Evolutionary conservation across 2,329 filamentous ascomycete species (phyloP).

Genomic region (Exophiala sp.): DNA sequence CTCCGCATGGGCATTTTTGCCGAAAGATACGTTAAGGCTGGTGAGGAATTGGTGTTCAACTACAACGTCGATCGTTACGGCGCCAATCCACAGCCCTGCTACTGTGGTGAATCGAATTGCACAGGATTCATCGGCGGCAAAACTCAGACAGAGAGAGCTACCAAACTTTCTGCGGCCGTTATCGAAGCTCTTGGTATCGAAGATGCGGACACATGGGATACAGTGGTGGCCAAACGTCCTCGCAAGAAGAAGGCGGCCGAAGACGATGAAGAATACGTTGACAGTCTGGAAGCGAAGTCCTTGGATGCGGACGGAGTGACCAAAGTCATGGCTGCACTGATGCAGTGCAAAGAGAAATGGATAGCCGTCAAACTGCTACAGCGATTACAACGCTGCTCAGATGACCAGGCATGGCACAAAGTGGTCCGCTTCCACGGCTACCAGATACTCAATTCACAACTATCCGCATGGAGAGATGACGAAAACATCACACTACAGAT

Average conservation of each 20-base stretch:
- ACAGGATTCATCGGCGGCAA: conserved; percentile 96
- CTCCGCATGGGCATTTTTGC: conserved; percentile 99
- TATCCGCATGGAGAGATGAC: conserved; percentile 84
- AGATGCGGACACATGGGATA: conserved; percentile 79
- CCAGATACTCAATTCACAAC: conserved; percentile 82
- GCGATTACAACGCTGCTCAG: conserved; percentile 81
- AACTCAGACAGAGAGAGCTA: conserved; percentile 93
- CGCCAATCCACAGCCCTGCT: conserved; percentile 93
- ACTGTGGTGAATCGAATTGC: conserved; percentile 91
- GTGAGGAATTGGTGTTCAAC: conserved; percentile 97
- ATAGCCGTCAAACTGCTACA: conserved; percentile 91
- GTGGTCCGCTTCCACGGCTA: conserved; percentile 98
- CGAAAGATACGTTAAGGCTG: conserved; percentile 74
- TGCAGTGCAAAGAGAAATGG: conserved; percentile 99
- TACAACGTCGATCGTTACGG: conserved; percentile 99
- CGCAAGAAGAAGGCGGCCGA: conserved; percentile 91
- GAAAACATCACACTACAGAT: conserved; percentile 85
- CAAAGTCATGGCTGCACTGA: conserved; percentile 92
- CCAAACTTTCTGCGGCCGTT: conserved; percentile 81
- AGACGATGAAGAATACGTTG: conserved; percentile 93
- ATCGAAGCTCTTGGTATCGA: conserved; percentile 96
- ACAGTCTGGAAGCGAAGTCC: conserved; percentile 74
- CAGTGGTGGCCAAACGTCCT: conserved; percentile 80
- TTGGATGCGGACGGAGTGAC: conserved; percentile 80
- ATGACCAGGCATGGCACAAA: conserved; percentile 80